Conservation (phyloP, 1,284 basidiomycete species). For the Pholiota adiposa region DNA sequence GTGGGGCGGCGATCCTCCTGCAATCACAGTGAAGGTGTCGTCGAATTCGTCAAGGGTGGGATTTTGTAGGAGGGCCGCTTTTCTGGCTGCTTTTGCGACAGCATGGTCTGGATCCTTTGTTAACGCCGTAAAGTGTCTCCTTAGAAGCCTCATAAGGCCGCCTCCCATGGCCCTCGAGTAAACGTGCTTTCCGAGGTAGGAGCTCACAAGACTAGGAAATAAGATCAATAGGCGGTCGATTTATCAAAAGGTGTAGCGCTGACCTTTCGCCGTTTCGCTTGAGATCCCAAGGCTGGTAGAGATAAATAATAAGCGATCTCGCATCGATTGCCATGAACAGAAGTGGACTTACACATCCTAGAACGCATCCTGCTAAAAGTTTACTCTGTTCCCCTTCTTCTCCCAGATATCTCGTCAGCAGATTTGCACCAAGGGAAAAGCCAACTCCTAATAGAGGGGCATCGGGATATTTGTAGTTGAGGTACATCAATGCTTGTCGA, state of each 20-base stretch:
- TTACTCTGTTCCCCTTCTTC: constrained; percentile 66
- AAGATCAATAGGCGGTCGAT: constrained; percentile 1
- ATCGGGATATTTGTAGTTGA: constrained; percentile 74
- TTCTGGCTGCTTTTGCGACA: constrained; percentile 50
- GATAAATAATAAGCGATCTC: constrained; percentile 1
- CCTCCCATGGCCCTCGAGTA: constrained; percentile 86
- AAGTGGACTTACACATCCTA: constrained; percentile 73
- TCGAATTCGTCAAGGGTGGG: constrained; percentile 68
- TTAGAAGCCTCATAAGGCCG: constrained; percentile 75
- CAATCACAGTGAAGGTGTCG: constrained; percentile 66
- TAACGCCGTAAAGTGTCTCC: constrained; percentile 59
- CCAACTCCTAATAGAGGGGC: constrained; percentile 87
- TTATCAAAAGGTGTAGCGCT: constrained; percentile 16
- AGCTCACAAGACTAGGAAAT: constrained; percentile 56
- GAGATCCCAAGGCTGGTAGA: constrained; percentile 75
- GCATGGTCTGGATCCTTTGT: constrained; percentile 52
- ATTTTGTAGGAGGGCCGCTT: constrained; percentile 48
- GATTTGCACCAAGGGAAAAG: constrained; percentile 93
- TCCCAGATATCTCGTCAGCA: constrained; percentile 88
- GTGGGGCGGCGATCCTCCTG: constrained; percentile 77
- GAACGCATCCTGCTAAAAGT: constrained; percentile 59
- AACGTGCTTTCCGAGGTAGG: constrained; percentile 67
- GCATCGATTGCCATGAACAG: not conserved
- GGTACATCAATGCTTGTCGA: constrained; percentile 79
- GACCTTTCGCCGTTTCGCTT: constrained; percentile 60